phyloP scores from a whole-genome alignment of 225 moss, liverwort and hornwort genomes.

The Polytrichum commune region DNA sequence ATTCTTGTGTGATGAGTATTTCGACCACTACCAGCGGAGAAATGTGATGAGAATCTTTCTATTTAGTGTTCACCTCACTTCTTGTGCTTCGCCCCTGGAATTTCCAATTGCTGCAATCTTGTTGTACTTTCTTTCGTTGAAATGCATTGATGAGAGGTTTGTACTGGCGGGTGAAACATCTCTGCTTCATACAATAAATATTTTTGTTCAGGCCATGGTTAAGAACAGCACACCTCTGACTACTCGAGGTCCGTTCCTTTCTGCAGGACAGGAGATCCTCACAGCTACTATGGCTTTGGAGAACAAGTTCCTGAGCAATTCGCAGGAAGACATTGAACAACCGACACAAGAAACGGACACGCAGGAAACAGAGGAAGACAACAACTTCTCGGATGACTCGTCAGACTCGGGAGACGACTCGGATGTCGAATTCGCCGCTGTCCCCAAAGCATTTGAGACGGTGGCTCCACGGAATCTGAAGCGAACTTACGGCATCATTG shows the following conservation, averaged over 20 bases:
- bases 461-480: slow-evolving; percentile 39
- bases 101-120: too few species aligned
- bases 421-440: slow-evolving; percentile 2
- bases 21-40: too few species aligned
- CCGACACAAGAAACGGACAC: slow-evolving; percentile 17
- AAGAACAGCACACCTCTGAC: neutral
- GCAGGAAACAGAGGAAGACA: slow-evolving; percentile 3
- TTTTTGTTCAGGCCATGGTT: neutral
- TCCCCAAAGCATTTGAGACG: slow-evolving; percentile 33
- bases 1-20: too few species aligned
- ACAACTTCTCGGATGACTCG: slow-evolving; percentile 25
- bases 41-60: too few species aligned
- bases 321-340: slow-evolving; percentile 14
- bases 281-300: slow-evolving; percentile 25
- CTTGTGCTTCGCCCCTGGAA: too few species aligned
- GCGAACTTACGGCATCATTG: slow-evolving; percentile 43
- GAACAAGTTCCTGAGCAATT: slow-evolving; percentile 8
- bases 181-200: too few species aligned
- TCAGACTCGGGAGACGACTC: slow-evolving; percentile 32
- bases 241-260: neutral
- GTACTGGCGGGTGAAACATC: too few species aligned
- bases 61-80: too few species aligned
- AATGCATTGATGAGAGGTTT: too few species aligned
- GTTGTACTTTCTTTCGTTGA: too few species aligned
- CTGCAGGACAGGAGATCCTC: neutral